These are phyloP conservation scores for Cystofilobasidium bisporidii DNA, from an alignment of 768 basidiomycete genomes.

Conservation along the genomic window DNA sequence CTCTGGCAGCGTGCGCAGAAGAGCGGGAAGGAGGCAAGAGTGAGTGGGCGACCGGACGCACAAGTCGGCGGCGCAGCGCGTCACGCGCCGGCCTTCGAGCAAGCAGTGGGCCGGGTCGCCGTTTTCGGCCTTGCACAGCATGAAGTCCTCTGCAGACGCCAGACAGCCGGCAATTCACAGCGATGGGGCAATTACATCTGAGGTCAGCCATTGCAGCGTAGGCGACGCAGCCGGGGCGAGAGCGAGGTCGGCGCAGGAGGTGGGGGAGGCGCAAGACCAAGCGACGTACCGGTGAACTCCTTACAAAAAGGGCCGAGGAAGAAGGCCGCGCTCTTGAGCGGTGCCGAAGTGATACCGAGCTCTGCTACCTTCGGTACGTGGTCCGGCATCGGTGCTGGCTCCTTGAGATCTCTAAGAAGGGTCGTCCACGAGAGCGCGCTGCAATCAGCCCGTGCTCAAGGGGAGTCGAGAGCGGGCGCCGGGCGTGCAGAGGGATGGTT, in stretches of 20 bases:
- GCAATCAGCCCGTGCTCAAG: neutral
- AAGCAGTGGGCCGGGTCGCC: constrained; percentile 84
- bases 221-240: no score
- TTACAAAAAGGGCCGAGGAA: constrained; percentile 94
- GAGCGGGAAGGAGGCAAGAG: neutral
- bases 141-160: constrained; percentile 67
- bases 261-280: neutral
- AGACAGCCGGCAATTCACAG: no score
- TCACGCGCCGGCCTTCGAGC: constrained; percentile 90
- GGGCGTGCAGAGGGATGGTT: no score
- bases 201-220: no score
- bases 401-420: constrained; percentile 23
- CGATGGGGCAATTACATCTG: no score
- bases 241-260: no score
- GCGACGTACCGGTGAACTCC: constrained; percentile 76
- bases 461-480: neutral
- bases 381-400: constrained; percentile 42
- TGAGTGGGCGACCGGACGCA: constrained; percentile 45
- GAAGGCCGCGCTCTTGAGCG: constrained; percentile 91
- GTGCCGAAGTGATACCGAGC: constrained; percentile 79
- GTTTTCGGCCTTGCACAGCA: constrained; percentile 93
- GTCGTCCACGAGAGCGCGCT: no score
- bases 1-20: no score
- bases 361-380: constrained; percentile 69
- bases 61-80: constrained; percentile 89